Conservation (phyloP, 1,139 yeast species). For the Taiozyma sp. region DNA sequence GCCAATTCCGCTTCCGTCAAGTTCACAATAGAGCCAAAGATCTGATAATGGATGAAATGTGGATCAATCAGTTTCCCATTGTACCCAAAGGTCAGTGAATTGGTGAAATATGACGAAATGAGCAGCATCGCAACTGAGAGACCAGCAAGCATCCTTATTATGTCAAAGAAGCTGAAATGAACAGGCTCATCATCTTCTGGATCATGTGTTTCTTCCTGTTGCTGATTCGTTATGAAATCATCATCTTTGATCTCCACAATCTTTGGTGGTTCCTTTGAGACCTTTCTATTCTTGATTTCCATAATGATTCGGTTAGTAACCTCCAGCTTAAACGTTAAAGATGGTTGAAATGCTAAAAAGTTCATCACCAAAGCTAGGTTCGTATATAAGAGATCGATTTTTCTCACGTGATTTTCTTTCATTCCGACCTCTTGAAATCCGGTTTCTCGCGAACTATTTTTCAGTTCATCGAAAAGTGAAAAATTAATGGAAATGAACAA, state of each 20-base stretch:
- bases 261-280: background rate
- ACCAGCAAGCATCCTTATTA: conserved; percentile 21
- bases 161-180: conserved; percentile 18
- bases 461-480: background rate
- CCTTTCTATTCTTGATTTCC: background rate
- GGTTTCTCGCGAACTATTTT: background rate
- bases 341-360: no score
- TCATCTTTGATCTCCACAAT: background rate
- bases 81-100: conserved; percentile 13
- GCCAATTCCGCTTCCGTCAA: conserved; percentile 46
- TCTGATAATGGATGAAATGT: conserved; percentile 18
- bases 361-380: no score
- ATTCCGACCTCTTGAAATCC: background rate
- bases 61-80: conserved; percentile 15
- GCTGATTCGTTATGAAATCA: background rate
- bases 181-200: background rate
- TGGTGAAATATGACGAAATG: conserved; percentile 15
- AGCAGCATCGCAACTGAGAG: conserved; percentile 8
- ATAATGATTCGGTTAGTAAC: background rate
- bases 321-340: no score
- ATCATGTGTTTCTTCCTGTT: background rate
- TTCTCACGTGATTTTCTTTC: background rate
- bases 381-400: no score
- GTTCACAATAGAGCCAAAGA: conserved; percentile 24
- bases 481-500: background rate